Evolutionary conservation across 2,329 filamentous ascomycete species (phyloP), one percentile per base, ranked within the genome.

Genomic region (Fusarium illudens): DNA sequence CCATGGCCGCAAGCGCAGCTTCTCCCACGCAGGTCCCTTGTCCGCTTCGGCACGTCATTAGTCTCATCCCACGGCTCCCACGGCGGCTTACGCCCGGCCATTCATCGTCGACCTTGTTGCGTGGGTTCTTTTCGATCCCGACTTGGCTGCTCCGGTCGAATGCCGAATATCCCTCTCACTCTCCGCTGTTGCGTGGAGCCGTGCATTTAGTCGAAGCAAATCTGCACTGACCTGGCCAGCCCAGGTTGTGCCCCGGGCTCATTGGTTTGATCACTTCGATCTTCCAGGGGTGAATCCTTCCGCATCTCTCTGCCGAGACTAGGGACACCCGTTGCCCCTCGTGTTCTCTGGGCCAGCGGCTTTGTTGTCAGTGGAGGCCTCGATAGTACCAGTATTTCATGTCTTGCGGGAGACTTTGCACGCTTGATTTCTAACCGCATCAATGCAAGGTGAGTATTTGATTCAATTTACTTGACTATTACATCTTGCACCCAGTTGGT

Each of bases 331-430:
- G 53, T 53, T 55, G 46, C 53, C 39, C 42, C 65, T 68, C 65
- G 65, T 68, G 65, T 68, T 68, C 65, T 62, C 48, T 62, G 57
- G 63, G 19, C 29, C 60, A 29, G 46, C 1, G 22, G 22, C 20
- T 25, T 44, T n/a, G 15, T 9, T n/a, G 20, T 10, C 15, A 27
- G 39, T 44, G 39, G 22, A 44, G 39, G 39, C 5, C 22, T 44
- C 25, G 39, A 44, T 2, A n/a, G 9, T n/a, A 12, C 39, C 5
- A 9, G 39, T 44, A 44, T 20, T 15, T 27, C 13, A 27, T 27
- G 39, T 44, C 39, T 50, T 22, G 25, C n/a, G 9, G 12, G 25
- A 30, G 4, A 15, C 8, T n/a, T 33, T 25, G 22, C 36, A 17
- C n/a, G 7, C n/a, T 39, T 44, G 36, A 32, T 55, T 39, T 10